Percentiles rank a stretch among this genome's conserved stretches.
phyloP scores from a whole-genome alignment of 2,329 filamentous ascomycete species.

The Aspergillus uvarum region DNA sequence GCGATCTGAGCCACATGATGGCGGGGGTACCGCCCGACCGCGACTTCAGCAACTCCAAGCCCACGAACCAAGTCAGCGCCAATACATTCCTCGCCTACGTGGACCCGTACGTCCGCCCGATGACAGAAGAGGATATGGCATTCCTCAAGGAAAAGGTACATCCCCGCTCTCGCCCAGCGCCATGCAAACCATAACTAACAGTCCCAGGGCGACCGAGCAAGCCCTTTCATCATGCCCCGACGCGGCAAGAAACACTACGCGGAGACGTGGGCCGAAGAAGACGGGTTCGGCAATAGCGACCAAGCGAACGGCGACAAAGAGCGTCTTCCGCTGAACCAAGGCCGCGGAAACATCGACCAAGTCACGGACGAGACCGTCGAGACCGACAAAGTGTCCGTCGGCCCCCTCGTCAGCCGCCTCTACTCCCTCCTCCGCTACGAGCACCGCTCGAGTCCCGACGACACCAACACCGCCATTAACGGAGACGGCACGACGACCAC shows the following conservation, averaged over 20 bases:
- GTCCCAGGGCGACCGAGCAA: constrained; percentile 68
- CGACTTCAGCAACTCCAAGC: constrained; percentile 93
- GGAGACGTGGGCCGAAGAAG: constrained; percentile 92
- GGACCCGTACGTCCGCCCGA: constrained; percentile 84
- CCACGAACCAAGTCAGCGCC: constrained; percentile 89
- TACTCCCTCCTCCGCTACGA: constrained; percentile 80
- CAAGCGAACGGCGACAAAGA: constrained; percentile 61
- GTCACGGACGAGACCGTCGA: constrained; percentile 84
- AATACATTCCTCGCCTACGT: constrained; percentile 89
- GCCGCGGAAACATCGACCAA: constrained; percentile 80
- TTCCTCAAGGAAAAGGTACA: constrained; percentile 78
- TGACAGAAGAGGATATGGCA: constrained; percentile 89
- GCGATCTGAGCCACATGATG: constrained; percentile 79
- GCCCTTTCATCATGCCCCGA: constrained; percentile 81
- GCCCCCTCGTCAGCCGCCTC: constrained; percentile 79
- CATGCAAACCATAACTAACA: constrained; percentile 12
- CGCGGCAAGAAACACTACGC: constrained; percentile 82
- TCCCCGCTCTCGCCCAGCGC: constrained; percentile 8
- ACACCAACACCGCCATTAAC: constrained; percentile 59
- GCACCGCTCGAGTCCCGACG: constrained; percentile 49
- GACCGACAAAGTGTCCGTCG: constrained; percentile 84
- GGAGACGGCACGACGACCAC: constrained; percentile 44
- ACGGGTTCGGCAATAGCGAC: constrained; percentile 75
- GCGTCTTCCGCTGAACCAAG: constrained; percentile 73
- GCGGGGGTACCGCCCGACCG: constrained; percentile 87